Conservation (phyloP, 176 grass and related monocot species). For the Echinochloa phyllopogon region DNA sequence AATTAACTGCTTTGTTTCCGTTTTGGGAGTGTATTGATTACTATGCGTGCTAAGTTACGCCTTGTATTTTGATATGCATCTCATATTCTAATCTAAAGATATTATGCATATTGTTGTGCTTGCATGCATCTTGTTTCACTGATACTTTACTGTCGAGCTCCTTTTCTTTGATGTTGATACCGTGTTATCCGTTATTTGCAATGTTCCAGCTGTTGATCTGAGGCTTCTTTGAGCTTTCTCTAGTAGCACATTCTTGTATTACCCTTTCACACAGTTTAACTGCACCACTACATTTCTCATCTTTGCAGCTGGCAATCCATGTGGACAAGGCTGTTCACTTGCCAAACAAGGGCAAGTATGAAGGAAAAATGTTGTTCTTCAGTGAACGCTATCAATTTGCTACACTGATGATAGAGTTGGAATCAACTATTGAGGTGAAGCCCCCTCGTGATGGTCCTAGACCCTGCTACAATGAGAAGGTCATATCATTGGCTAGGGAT, state of each 20-base stretch:
- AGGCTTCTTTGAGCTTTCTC: background rate
- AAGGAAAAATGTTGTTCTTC: background rate
- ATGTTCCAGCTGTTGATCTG: background rate
- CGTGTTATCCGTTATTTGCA: background rate
- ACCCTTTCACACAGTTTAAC: background rate
- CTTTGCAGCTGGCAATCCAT: conserved; percentile 2
- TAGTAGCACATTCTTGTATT: background rate
- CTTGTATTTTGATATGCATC: background rate
- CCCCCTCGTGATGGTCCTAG: background rate
- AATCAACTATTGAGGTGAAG: background rate
- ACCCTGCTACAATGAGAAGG: background rate
- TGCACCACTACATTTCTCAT: background rate
- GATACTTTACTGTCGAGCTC: background rate
- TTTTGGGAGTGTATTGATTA: background rate
- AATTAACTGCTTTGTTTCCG: background rate
- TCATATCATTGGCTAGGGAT: background rate
- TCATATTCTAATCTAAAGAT: background rate
- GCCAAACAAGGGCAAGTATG: conserved; percentile 1
- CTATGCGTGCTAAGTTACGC: background rate
- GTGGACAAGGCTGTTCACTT: background rate
- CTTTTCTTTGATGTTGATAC: background rate
- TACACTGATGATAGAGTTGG: background rate
- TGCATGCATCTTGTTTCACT: background rate
- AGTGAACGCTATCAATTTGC: background rate
- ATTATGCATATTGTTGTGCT: background rate